Evolutionary conservation across 2,329 filamentous ascomycete genomes (phyloP).

Genomic region (Cadophora luteo-olivacea): DNA sequence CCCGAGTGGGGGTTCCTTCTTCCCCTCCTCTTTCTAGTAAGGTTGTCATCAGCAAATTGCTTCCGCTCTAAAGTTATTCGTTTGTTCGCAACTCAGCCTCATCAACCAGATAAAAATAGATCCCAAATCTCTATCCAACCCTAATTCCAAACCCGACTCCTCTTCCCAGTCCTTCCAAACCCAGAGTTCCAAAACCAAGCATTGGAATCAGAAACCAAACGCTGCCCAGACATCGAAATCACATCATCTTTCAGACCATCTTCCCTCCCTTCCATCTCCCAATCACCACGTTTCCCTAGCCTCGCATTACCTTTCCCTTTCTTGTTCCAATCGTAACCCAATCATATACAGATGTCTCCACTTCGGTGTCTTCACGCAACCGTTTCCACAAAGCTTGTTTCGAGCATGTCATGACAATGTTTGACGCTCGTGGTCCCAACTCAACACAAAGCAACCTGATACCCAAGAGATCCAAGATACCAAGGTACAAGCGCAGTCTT

Average conservation of each 20-base stretch:
- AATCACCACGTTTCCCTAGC: not conserved
- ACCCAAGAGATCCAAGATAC: not conserved
- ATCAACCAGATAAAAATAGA: not conserved
- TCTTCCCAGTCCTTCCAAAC: not conserved
- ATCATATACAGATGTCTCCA: not conserved
- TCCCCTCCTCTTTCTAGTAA: not conserved
- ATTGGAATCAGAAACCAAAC: conserved; percentile 50
- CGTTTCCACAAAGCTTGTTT: conserved; percentile 6
- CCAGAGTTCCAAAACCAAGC: not conserved
- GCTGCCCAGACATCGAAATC: conserved; percentile 46
- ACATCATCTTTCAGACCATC: conserved; percentile 25
- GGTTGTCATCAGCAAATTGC: not conserved
- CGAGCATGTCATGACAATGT: conserved; percentile 1
- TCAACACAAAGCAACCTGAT: too few relatives aligned
- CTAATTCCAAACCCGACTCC: too few relatives aligned
- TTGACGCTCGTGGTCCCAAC: not conserved
- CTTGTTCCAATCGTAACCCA: too few relatives aligned
- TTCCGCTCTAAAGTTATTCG: too few relatives aligned
- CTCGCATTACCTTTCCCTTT: not conserved
- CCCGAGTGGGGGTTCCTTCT: not conserved
- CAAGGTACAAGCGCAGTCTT: not conserved
- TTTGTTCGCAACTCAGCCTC: too few relatives aligned
- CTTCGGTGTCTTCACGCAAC: not conserved
- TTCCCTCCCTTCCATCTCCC: not conserved
- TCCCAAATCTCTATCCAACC: not conserved